Evolutionary conservation across 2,329 filamentous ascomycete species (phyloP), one percentile per base, ranked within the genome.

Genomic region (Myriosclerotinia duriaeana): DNA sequence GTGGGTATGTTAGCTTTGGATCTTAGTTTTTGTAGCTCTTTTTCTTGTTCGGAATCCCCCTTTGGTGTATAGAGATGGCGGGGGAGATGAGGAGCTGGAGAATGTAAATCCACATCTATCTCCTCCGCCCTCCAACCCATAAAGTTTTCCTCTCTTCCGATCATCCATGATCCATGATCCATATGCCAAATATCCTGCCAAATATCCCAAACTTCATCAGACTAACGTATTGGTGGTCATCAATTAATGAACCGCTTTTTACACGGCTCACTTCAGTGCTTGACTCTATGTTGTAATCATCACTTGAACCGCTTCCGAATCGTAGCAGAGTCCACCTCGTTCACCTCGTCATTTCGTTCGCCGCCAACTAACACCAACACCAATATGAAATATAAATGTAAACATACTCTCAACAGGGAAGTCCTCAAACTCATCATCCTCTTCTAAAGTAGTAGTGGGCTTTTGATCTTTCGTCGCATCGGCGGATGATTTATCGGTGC

Each of bases 401-500:
- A 53, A 76, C 82, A 53, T 80, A 97, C 95, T 93, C 81, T 99
- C 94, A 66, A 96, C 91, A 36, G 95, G 95, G 76, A 99, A 99
- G 79, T 99, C 95, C 78, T 99, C 95, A 76, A 99, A 99, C 82
- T 99, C 95, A 79, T 99, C 95, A 77, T 99, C 95, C 78, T 99
- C 95, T 79, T 97, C 95, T 38, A 98, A 85, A 67, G 90, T 86
- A 79, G 82, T 75, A 80, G 82, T 77, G 79, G 76, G 75, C 69
- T 79, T 78, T 68, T 77, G 74, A 46, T 80, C 76, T 71, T 80
- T 76, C 74, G 72, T 70, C 67, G 76, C 74, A 71, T 75, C 74
- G 76, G 69, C 67, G 15, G 46, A 42, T 40, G 53, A 34, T 66
- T 74, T 74, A 61, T 76, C 71, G 66, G 69, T 64, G 42, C 61